Conservation (phyloP, 2,329 filamentous ascomycete species). For the Pezicula carpinea region DNA sequence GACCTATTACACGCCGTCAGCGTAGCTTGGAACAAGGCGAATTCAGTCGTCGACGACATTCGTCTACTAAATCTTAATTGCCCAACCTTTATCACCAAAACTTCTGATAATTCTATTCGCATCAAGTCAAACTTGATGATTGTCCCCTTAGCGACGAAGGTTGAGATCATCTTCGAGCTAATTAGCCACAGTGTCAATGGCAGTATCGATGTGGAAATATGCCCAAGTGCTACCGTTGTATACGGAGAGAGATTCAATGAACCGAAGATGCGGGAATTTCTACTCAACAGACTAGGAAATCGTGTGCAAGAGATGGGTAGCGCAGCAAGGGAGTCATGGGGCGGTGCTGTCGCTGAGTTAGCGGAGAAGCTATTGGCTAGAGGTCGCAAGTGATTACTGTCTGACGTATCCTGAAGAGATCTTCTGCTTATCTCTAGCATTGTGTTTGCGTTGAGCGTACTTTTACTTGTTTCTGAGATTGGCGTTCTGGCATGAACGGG, state of each 20-base stretch:
- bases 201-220: constrained; percentile 51
- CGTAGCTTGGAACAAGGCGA: constrained; percentile 62
- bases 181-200: constrained; percentile 38
- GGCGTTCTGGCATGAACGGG: too few species aligned
- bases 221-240: constrained; percentile 55
- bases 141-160: constrained; percentile 60
- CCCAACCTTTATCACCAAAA: constrained; percentile 58
- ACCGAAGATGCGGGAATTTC: constrained; percentile 68
- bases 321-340: constrained; percentile 43
- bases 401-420: too few species aligned
- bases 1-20: constrained; percentile 56
- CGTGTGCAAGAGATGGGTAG: constrained; percentile 27
- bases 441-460: too few species aligned
- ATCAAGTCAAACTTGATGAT: constrained; percentile 61
- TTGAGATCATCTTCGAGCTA: constrained; percentile 58
- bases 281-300: constrained; percentile 48
- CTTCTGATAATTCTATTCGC: constrained; percentile 59
- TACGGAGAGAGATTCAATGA: constrained; percentile 78
- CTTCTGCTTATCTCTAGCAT: too few species aligned
- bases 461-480: too few species aligned
- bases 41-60: constrained; percentile 54
- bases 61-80: constrained; percentile 57
- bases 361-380: constrained; percentile 50
- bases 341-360: constrained; percentile 50
- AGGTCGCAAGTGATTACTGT: constrained; percentile 40